Evolutionary conservation across 1,284 basidiomycete genomes (phyloP).

Genomic region (Hortiboletus rubellus): DNA sequence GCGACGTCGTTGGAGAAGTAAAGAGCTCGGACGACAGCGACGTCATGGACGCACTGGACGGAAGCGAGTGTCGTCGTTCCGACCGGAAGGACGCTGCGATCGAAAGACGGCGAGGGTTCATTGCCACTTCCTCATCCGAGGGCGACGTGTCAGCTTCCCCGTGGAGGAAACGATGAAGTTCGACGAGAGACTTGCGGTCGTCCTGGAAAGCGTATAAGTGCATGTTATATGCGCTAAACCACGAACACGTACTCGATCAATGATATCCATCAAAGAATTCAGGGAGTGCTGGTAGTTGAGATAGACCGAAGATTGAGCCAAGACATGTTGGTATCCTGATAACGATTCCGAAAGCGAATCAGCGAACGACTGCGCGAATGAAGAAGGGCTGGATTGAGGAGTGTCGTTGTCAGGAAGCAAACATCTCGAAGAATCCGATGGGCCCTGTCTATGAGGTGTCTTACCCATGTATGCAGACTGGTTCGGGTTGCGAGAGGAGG

Average conservation of each 20-base stretch:
- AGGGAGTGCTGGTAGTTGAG: slow-evolving; percentile 75
- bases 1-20: slow-evolving; percentile 43
- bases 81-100: slow-evolving; percentile 41
- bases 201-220: slow-evolving; percentile 47
- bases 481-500: slow-evolving; percentile 45
- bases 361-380: slow-evolving; percentile 17
- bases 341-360: slow-evolving; percentile 19
- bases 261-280: slow-evolving; percentile 71
- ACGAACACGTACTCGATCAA: slow-evolving; percentile 60
- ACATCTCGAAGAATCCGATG: slow-evolving; percentile 55
- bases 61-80: slow-evolving; percentile 69
- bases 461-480: slow-evolving; percentile 50
- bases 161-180: slow-evolving; percentile 69
- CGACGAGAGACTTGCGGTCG: slow-evolving; percentile 68
- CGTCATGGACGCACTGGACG: slow-evolving; percentile 58
- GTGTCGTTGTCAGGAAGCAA: slow-evolving; percentile 41
- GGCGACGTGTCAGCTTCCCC: slow-evolving; percentile 29
- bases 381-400: slow-evolving; percentile 24
- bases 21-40: slow-evolving; percentile 56
- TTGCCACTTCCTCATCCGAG: slow-evolving; percentile 26
- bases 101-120: slow-evolving; percentile 26
- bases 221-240: background rate
- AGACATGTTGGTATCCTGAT: slow-evolving; percentile 21
- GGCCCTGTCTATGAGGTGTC: slow-evolving; percentile 46
- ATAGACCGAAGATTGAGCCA: slow-evolving; percentile 53